Conservation (phyloP, 495 filamentous ascomycete genomes). For the Parachaetomium inaequale region DNA sequence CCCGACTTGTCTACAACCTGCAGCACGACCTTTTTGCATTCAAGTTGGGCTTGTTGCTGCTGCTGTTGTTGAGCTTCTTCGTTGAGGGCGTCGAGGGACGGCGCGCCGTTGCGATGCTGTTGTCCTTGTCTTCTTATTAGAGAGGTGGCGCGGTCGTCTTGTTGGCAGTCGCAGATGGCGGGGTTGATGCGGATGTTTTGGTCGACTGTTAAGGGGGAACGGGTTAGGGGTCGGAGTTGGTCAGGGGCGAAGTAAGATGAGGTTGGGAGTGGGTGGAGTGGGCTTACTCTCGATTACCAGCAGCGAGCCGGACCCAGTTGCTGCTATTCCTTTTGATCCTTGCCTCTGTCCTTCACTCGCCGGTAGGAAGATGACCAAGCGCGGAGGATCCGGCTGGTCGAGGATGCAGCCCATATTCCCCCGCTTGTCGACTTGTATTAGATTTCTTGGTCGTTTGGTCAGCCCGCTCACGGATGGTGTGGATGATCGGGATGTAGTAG, state of each 20-base stretch:
- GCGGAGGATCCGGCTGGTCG: slow-evolving; percentile 11
- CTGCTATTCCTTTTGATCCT: no score
- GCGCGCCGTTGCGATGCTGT: background rate
- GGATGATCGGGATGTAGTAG: background rate
- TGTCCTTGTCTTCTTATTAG: background rate
- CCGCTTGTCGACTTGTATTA: slow-evolving; percentile 10
- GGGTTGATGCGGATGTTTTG: slow-evolving; percentile 14
- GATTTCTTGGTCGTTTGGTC: background rate
- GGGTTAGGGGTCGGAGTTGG: background rate
- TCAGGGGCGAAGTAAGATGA: background rate
- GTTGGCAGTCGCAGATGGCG: slow-evolving; percentile 12
- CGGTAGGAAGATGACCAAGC: slow-evolving; percentile 11
- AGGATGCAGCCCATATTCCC: slow-evolving; percentile 15
- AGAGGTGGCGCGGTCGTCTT: background rate
- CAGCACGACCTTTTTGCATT: background rate
- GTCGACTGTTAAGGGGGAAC: background rate
- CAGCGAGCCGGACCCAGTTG: background rate
- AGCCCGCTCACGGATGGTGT: background rate
- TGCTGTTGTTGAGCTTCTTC: background rate
- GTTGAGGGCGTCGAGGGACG: background rate
- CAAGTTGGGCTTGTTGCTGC: no score
- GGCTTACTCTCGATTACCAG: slow-evolving; percentile 16
- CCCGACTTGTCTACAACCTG: background rate
- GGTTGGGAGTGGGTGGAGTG: background rate
- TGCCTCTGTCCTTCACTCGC: no score